These are phyloP conservation scores for Colletotrichum sp. DNA, from an alignment of 2,329 filamentous ascomycete genomes.

Conservation along the genomic window DNA sequence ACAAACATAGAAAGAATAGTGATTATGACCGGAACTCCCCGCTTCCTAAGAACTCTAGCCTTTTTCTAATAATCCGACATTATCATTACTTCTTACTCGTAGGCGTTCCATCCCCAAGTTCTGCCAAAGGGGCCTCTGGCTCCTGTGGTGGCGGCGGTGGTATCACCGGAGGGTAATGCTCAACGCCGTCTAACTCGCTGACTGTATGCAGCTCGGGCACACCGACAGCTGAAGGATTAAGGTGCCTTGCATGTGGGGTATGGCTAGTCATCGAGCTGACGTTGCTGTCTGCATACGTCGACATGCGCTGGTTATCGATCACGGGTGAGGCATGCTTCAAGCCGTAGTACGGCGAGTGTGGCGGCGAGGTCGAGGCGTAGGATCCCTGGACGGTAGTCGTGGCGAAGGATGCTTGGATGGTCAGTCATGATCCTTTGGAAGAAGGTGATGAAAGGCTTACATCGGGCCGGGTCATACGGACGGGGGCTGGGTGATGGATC, in stretches of 20 bases:
- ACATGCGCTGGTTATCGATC: background rate
- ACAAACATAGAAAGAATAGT: background rate
- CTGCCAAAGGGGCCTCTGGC: background rate
- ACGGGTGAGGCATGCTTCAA: slow-evolving; percentile 1
- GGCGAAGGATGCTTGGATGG: background rate
- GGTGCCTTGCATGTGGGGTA: background rate
- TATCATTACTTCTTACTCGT: background rate
- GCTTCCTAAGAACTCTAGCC: background rate
- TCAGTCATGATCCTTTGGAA: background rate
- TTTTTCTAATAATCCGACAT: no score
- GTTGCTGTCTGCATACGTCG: background rate
- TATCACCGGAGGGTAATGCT: background rate
- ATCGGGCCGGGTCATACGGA: background rate
- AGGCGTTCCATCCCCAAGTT: background rate
- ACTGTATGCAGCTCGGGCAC: background rate
- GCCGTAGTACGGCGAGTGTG: slow-evolving; percentile 6
- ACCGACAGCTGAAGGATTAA: background rate
- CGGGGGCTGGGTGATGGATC: background rate
- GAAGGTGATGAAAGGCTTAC: background rate
- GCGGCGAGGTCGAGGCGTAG: background rate
- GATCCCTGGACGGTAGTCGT: background rate
- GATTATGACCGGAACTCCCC: background rate
- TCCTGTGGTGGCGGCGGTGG: background rate
- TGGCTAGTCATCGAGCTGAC: slow-evolving; percentile 4
- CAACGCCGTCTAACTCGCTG: slow-evolving; percentile 6